Evolutionary conservation across 305 asterid genomes (phyloP), one percentile per base, ranked within the genome.

Genomic region (Ilex paraguariensis): DNA sequence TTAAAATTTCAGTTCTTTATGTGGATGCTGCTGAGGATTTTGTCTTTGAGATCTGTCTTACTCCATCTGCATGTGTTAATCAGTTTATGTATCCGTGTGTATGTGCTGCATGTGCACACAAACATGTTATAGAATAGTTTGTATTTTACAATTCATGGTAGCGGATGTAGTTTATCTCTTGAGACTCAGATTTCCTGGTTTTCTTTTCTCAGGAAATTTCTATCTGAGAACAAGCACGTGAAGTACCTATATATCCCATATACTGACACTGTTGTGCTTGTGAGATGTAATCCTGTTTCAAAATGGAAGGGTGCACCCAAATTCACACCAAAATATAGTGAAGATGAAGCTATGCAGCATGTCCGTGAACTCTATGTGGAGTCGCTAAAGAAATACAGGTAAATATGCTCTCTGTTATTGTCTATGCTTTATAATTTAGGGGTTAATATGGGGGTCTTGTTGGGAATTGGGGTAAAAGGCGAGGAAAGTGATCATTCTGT

Each of bases 191-290:
- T 36, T 36, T 36, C 42, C 42, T 36, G 9, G 6, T 36, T 36
- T 36, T 36, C 9, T 66, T 62, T 57, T 75, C 73, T 81, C 90
- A 93, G 99, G 73, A 87, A 90, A 68, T 82, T 81, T 70, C 74
- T 93, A 31, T 81, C 92, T 0, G 97, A 90, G 71, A 93, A 93
- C 87, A 90, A 84, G 88, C 97, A 93, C 66, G 90, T 93, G 71
- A 90, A 90, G 62, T 93, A 84, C 75, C 84, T 93, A 70, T 71
- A 93, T 68, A 87, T 93, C 75, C 97, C 97, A 5, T 93, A 93
- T 65, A 93, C 97, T 2, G 95, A 93, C 67, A 80, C 95, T 4
- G 90, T 90, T 51, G 99, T 90, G 70, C 86, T 93, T 14, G 97
- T 93, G 75, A 90, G 81, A 5, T 93, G 99, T 76, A 93, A 93